Evolutionary conservation across 2,329 filamentous ascomycete species (phyloP).

Genomic region (Penicillium sp.): DNA sequence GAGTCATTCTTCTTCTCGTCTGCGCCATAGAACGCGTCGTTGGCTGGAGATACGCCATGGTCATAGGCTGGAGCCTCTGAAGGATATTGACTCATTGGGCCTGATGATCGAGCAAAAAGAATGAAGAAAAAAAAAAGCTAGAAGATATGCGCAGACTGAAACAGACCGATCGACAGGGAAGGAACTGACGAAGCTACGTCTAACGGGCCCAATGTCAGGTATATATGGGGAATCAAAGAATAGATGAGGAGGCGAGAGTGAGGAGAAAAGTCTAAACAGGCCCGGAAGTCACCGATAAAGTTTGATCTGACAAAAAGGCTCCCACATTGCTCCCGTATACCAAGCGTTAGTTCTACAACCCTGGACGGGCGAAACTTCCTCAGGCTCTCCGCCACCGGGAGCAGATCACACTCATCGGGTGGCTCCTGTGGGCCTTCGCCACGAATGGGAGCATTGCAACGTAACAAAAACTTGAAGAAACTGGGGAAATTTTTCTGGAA

Average conservation of each 20-base stretch:
- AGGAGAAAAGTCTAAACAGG: background rate
- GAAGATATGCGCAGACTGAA: background rate
- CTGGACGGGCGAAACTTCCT: background rate
- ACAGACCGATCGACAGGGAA: background rate
- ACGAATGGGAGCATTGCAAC: slow-evolving; percentile 26
- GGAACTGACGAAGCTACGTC: background rate
- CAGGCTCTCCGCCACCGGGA: slow-evolving; percentile 21
- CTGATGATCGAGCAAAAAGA: slow-evolving; percentile 11
- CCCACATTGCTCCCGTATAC: background rate
- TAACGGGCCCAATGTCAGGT: background rate
- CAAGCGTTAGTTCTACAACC: background rate
- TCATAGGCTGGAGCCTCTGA: slow-evolving; percentile 18
- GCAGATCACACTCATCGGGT: slow-evolving; percentile 16
- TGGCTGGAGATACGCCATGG: slow-evolving; percentile 16
- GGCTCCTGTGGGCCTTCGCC: slow-evolving; percentile 22
- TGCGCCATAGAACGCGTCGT: slow-evolving; percentile 17
- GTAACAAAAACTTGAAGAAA: slow-evolving; percentile 29
- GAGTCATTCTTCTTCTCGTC: slow-evolving; percentile 30
- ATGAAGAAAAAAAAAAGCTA: background rate
- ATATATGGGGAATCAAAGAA: slow-evolving; percentile 1
- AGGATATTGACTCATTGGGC: slow-evolving; percentile 19
- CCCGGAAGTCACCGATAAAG: slow-evolving; percentile 4
- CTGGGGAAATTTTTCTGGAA: slow-evolving; percentile 24
- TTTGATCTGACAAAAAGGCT: slow-evolving; percentile 2
- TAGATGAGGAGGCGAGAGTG: background rate